Evolutionary conservation across 352 stramenopile species (phyloP).

Genomic region (Globisporangium alternatum): DNA sequence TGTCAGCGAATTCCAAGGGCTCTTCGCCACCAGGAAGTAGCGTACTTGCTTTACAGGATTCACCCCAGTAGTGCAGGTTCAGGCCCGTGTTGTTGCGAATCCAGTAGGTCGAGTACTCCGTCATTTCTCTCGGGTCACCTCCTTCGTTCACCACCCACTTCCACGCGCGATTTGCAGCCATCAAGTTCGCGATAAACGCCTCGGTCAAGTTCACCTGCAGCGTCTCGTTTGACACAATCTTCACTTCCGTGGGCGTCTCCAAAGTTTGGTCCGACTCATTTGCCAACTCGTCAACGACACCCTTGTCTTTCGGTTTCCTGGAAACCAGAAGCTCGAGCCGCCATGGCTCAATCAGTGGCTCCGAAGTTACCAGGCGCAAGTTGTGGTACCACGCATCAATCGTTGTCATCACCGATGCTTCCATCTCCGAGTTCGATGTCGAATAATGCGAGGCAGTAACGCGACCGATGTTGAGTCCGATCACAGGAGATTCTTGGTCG

Average conservation of each 20-base stretch:
- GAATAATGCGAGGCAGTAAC: conserved; percentile 34
- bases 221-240: conserved; percentile 57
- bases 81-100: conserved; percentile 86
- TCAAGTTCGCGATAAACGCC: conserved; percentile 76
- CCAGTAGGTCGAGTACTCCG: conserved; percentile 84
- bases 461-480: conserved; percentile 53
- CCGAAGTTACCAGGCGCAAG: conserved; percentile 70
- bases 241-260: conserved; percentile 43
- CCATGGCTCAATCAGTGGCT: conserved; percentile 84
- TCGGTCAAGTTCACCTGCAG: conserved; percentile 82
- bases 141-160: conserved; percentile 72
- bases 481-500: conserved; percentile 71
- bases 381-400: conserved; percentile 86
- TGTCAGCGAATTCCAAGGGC: conserved; percentile 52
- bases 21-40: conserved; percentile 59
- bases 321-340: conserved; percentile 42
- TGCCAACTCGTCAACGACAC: conserved; percentile 1
- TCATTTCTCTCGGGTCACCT: conserved; percentile 66
- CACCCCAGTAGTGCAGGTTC: conserved; percentile 69
- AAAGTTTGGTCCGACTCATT: conserved; percentile 20
- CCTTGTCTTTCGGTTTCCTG: conserved; percentile 17
- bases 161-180: conserved; percentile 74
- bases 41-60: conserved; percentile 48
- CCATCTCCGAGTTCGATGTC: conserved; percentile 32
- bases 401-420: conserved; percentile 34